These are phyloP conservation scores for Penicillium sp. DNA, from an alignment of 2,329 filamentous ascomycete species.

Conservation along the genomic window DNA sequence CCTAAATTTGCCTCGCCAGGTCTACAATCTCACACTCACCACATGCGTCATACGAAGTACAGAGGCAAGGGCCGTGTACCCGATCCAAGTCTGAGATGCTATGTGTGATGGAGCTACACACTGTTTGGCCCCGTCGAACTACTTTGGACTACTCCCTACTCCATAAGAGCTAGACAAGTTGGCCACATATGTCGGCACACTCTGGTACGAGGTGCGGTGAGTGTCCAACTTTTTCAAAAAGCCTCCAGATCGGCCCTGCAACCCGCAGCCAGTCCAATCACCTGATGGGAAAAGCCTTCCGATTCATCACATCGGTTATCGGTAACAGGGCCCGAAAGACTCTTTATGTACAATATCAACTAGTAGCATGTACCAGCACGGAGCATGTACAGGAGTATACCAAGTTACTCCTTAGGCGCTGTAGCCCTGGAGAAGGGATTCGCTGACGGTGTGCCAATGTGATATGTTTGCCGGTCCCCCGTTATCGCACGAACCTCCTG, in stretches of 20 bases:
- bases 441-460: neutral
- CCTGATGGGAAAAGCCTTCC: slow-evolving; percentile 1
- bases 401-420: too few relatives aligned
- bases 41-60: slow-evolving; percentile 8
- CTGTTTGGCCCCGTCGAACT: neutral
- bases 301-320: slow-evolving; percentile 11
- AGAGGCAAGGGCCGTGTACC: slow-evolving; percentile 8
- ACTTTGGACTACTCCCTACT: too few relatives aligned
- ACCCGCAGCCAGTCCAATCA: slow-evolving; percentile 9
- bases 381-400: neutral
- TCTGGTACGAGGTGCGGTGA: slow-evolving; percentile 5
- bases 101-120: neutral
- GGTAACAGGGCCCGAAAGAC: slow-evolving; percentile 5
- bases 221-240: neutral
- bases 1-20: slow-evolving; percentile 3
- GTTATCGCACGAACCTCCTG: neutral
- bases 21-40: slow-evolving; percentile 3
- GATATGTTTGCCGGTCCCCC: neutral
- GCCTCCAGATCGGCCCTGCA: slow-evolving; percentile 1
- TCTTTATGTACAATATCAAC: slow-evolving; percentile 1
- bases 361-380: slow-evolving; percentile 9
- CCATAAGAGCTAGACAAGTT: neutral
- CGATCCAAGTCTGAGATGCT: slow-evolving; percentile 1
- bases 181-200: neutral
- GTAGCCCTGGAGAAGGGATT: too few relatives aligned